These are phyloP conservation scores for Myxozyma neglecta DNA, from an alignment of 805 yeast species.

Conservation along the genomic window DNA sequence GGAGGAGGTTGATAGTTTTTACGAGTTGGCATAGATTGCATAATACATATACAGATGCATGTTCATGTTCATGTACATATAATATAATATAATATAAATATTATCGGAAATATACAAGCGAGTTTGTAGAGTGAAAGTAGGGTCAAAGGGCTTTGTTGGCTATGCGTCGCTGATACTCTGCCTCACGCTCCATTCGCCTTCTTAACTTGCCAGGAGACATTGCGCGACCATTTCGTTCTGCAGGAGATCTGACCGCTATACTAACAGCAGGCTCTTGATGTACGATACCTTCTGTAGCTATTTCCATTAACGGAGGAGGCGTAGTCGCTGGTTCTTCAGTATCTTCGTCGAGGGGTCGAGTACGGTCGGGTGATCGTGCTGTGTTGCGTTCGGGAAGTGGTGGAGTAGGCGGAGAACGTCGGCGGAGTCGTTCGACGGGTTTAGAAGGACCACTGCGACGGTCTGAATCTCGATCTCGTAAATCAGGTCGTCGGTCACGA, in stretches of 20 bases:
- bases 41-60: too few species aligned
- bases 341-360: too few species aligned
- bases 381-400: too few species aligned
- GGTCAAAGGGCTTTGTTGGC: too few species aligned
- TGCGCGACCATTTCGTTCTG: slow-evolving; percentile 7
- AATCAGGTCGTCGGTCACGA: too few species aligned
- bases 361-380: too few species aligned
- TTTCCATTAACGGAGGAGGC: neutral
- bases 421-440: too few species aligned
- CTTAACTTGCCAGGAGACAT: slow-evolving; percentile 7
- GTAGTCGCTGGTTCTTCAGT: neutral
- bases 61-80: too few species aligned
- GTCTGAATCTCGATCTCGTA: too few species aligned
- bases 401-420: too few species aligned
- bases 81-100: neutral
- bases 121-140: neutral
- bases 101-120: neutral
- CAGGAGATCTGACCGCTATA: neutral
- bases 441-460: too few species aligned
- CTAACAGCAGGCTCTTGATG: neutral
- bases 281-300: slow-evolving; percentile 2
- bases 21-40: slow-evolving; percentile 17
- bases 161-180: slow-evolving; percentile 5
- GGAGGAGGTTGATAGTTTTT: slow-evolving; percentile 17
- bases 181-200: slow-evolving; percentile 12